Evolutionary conservation across 2,329 filamentous ascomycete species (phyloP).

Genomic region (Paracamarosporium sp.): DNA sequence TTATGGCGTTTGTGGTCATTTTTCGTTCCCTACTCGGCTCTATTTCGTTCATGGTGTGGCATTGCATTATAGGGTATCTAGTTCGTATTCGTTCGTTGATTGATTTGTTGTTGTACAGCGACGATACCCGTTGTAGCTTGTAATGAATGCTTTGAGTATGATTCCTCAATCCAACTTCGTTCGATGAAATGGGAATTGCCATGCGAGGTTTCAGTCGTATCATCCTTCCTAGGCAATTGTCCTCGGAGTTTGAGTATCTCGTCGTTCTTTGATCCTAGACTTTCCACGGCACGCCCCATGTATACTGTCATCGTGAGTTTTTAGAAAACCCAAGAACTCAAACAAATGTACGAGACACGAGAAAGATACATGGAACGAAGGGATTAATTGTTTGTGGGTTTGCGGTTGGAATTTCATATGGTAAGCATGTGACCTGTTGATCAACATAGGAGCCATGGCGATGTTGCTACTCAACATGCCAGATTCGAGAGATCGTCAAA

Average conservation of each 20-base stretch:
- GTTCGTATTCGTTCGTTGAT: background rate
- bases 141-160: background rate
- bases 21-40: background rate
- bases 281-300: background rate
- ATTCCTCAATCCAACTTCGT: background rate
- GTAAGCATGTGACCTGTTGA: too few species aligned
- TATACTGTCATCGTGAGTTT: background rate
- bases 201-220: too few species aligned
- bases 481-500: too few species aligned
- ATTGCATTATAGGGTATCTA: background rate
- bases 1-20: background rate
- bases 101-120: background rate
- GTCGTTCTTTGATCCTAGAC: background rate
- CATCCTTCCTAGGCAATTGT: too few species aligned
- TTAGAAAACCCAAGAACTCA: background rate
- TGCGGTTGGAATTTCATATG: background rate
- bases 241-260: too few species aligned
- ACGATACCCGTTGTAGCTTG: background rate
- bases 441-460: too few species aligned
- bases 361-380: background rate
- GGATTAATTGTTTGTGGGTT: background rate
- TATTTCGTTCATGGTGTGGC: background rate
- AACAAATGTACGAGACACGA: background rate
- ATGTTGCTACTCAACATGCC: too few species aligned
- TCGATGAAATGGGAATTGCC: too few species aligned